phyloP scores from a whole-genome alignment of 768 basidiomycete genomes.

The Trametes punicea region DNA sequence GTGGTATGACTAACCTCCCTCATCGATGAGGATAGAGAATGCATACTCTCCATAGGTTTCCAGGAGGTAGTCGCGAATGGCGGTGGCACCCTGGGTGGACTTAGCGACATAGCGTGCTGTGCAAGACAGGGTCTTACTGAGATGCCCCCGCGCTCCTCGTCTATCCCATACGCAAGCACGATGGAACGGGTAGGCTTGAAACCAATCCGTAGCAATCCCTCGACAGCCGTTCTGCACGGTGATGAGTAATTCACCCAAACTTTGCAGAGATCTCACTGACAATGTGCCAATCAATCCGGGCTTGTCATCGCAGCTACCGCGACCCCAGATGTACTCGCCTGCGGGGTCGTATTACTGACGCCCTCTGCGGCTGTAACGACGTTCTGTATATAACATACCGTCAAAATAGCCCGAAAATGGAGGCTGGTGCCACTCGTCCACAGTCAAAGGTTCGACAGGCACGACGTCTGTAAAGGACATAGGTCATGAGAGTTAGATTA shows the following conservation, averaged over 20 bases:
- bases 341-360: neutral
- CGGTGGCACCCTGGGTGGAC: conserved; percentile 49
- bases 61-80: conserved; percentile 46
- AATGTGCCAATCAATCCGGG: conserved; percentile 65
- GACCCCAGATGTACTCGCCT: conserved; percentile 70
- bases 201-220: conserved; percentile 42
- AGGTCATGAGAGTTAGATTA: neutral
- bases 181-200: conserved; percentile 44
- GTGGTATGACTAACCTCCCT: conserved; percentile 57
- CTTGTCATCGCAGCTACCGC: conserved; percentile 76
- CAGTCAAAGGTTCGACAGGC: conserved; percentile 51
- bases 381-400: conserved; percentile 31
- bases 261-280: conserved; percentile 30
- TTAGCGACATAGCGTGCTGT: neutral
- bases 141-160: conserved; percentile 43
- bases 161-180: conserved; percentile 44
- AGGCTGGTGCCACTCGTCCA: conserved; percentile 50
- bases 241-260: neutral
- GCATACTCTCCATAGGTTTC: conserved; percentile 65
- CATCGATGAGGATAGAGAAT: conserved; percentile 81
- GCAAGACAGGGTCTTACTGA: conserved; percentile 11
- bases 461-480: conserved; percentile 47
- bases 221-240: conserved; percentile 37
- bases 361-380: neutral
- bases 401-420: conserved; percentile 59